Evolutionary conservation across 2,329 filamentous ascomycete species (phyloP).

Genomic region (Colletotrichum ledebouriae): DNA sequence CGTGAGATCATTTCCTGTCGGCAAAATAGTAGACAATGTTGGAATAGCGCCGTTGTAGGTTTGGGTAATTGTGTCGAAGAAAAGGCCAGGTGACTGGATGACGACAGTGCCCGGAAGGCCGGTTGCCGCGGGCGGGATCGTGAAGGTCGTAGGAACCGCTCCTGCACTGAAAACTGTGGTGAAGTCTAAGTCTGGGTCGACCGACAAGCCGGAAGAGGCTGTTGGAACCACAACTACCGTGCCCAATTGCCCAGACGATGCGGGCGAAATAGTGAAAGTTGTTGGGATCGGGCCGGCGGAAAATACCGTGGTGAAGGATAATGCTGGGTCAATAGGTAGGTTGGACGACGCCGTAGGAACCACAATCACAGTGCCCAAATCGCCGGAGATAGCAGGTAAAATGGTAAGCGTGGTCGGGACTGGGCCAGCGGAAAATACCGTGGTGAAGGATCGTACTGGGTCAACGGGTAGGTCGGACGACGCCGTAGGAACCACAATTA

Average conservation of each 20-base stretch:
- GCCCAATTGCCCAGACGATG: not conserved
- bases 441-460: not conserved
- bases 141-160: conserved; percentile 4
- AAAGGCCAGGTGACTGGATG: conserved; percentile 14
- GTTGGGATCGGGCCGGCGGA: conserved; percentile 4
- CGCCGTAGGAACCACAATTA: not conserved
- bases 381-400: not conserved
- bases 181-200: conserved; percentile 1
- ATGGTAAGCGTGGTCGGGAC: not conserved
- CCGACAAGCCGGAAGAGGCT: not conserved
- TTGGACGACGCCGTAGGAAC: conserved; percentile 4
- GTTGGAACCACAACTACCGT: conserved; percentile 21
- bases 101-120: conserved; percentile 22
- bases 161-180: conserved; percentile 16
- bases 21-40: conserved; percentile 12
- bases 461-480: not conserved
- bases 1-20: conserved; percentile 10
- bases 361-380: not conserved
- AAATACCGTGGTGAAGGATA: conserved; percentile 11
- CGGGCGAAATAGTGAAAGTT: not conserved
- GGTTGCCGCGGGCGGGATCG: conserved; percentile 11
- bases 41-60: conserved; percentile 8
- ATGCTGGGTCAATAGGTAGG: not conserved
- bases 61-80: conserved; percentile 17
- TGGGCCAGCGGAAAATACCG: not conserved